Base-by-base conservation (phyloP, 176 grass and related monocot genomes). In the Musa beccarii region DNA sequence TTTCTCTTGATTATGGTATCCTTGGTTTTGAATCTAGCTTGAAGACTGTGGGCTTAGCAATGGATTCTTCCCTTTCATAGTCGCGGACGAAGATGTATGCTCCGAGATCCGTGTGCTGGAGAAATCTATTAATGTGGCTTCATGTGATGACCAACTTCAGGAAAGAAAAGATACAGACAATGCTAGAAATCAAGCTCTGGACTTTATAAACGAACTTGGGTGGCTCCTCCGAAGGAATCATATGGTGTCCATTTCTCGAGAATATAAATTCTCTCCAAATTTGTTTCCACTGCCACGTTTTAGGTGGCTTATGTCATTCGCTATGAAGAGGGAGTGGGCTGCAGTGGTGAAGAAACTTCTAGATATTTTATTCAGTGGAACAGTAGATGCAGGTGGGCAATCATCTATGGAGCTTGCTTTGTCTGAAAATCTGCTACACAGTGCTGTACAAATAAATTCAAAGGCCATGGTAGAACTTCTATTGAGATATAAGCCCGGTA, bases 151-250 rank as follows among this genome's bases (percentile, higher is more conserved):
- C n/a, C 65, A 82, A 50, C 65, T 21, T 28, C 24, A 74, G 51
- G 80, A 73, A 79, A 68, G 23, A 26, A 68, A 76, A 62, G 81
- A 83, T 66, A 51, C 52, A 59, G 71, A 85, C 61, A 83, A 49
- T 79, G 62, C 59, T 19, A 95, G 86, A 80, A 87, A 83, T 29
- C 80, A 95, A 89, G 86, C 96, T 84, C 71, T 94, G 54, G 74
- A 99, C 17, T 95, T 99, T 78, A 75, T 99, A 79, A 89, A 94
- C 76, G 91, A 99, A 69, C 83, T 99, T 26, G 91, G 96, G 17
- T 99, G 96, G 96, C 88, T 99, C 78, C 86, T 99, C 76, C 85
- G 84, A 56, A 95, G 80, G 85, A 82, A 73, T 49, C 88, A 89
- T 73, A 53, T 25, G 55, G 81, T 79, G 54, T 84, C 83, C 61